phyloP scores from a whole-genome alignment of 2,329 filamentous ascomycete genomes.

The Colletotrichum godetiae region DNA sequence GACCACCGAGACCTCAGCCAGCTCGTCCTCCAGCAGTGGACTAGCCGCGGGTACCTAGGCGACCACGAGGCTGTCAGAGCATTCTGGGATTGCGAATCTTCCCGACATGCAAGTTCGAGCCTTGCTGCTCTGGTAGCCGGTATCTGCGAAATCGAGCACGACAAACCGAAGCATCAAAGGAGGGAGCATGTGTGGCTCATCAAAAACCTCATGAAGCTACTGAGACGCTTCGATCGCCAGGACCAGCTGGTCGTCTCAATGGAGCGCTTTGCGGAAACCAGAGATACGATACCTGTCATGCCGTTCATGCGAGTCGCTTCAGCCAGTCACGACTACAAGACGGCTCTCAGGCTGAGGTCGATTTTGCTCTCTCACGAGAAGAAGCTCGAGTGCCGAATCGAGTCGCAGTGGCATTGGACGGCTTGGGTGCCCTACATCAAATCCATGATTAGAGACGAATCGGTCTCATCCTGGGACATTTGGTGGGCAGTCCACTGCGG shows the following conservation, averaged over 20 bases:
- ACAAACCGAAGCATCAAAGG: background rate
- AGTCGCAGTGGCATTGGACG: conserved; percentile 44
- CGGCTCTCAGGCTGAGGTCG: conserved; percentile 41
- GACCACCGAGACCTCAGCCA: conserved; percentile 35
- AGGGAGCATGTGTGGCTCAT: background rate
- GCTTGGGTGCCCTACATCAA: conserved; percentile 47
- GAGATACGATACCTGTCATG: background rate
- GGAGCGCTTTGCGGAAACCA: background rate
- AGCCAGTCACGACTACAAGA: conserved; percentile 39
- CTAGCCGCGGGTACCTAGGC: conserved; percentile 34
- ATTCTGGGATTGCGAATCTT: background rate
- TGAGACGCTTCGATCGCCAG: conserved; percentile 33
- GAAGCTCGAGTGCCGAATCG: conserved; percentile 17
- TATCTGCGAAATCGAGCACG: background rate
- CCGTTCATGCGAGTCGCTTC: conserved; percentile 30
- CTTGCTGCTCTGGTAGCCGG: conserved; percentile 17
- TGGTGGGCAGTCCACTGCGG: conserved; percentile 44
- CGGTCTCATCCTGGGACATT: conserved; percentile 38
- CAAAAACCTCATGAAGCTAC: conserved; percentile 31
- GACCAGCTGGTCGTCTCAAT: conserved; percentile 35
- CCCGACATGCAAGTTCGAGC: background rate
- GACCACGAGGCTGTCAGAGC: background rate
- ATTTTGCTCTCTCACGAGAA: conserved; percentile 16
- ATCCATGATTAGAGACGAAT: conserved; percentile 46
- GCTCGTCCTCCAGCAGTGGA: conserved; percentile 38